These are phyloP conservation scores for Mortierella sp. DNA, from an alignment of 371 early-diverging fungal species.

Conservation along the genomic window DNA sequence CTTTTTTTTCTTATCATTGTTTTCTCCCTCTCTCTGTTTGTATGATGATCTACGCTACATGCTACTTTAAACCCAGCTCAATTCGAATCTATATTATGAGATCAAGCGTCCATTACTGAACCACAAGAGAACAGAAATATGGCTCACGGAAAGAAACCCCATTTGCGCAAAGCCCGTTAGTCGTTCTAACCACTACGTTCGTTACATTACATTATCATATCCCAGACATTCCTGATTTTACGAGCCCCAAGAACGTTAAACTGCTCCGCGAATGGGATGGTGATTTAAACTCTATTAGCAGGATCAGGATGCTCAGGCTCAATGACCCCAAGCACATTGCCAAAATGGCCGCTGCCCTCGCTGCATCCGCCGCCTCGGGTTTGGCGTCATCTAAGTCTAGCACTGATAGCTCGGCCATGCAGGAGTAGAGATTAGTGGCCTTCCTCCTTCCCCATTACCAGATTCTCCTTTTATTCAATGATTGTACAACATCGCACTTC, in stretches of 20 bases:
- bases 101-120: conserved; percentile 40
- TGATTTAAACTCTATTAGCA: conserved; percentile 60
- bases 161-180: no score
- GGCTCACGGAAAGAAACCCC: neutral
- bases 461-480: no score
- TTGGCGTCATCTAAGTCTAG: conserved; percentile 15
- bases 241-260: conserved; percentile 65
- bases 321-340: conserved; percentile 42
- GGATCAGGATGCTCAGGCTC: conserved; percentile 46
- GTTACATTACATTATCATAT: no score
- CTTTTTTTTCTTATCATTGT: neutral
- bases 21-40: neutral
- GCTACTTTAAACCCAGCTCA: conserved; percentile 55
- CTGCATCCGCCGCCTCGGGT: conserved; percentile 25
- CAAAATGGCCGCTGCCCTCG: conserved; percentile 33
- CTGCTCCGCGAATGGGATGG: conserved; percentile 69
- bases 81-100: conserved; percentile 46
- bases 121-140: neutral
- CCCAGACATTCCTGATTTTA: conserved; percentile 69
- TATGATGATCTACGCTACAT: conserved; percentile 45
- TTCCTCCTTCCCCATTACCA: no score
- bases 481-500: no score
- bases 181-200: no score
- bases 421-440: conserved; percentile 31
- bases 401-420: conserved; percentile 38